A percentile compares a stretch with the other conserved stretches of the same genome.
Conservation (phyloP, 352 stramenopile species). For the Elongisporangium prolatum region DNA sequence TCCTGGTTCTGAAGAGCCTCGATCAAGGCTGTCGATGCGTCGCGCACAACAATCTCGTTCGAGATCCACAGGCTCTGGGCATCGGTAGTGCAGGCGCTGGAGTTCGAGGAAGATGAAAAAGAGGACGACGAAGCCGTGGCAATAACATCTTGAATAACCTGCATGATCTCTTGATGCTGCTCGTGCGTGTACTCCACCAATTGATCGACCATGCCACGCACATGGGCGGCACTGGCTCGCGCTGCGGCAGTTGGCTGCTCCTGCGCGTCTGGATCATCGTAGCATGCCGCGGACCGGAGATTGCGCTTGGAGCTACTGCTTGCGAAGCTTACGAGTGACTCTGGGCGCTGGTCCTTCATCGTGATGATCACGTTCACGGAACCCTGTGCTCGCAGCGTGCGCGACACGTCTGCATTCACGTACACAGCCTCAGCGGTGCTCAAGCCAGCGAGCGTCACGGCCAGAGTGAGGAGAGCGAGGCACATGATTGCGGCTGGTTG, state of each 20-base stretch:
- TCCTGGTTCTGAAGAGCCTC: constrained; percentile 23
- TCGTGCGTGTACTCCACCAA: background rate
- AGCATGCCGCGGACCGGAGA: background rate
- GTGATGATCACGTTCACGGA: background rate
- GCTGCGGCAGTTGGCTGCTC: background rate
- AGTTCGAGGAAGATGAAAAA: background rate
- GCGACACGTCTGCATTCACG: background rate
- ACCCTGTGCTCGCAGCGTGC: background rate
- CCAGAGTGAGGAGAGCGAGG: background rate
- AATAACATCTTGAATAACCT: background rate
- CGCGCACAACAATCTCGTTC: constrained; percentile 35
- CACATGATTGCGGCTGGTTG: background rate
- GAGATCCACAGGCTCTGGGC: constrained; percentile 45
- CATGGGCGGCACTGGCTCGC: background rate
- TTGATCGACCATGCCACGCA: background rate
- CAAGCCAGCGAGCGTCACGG: background rate
- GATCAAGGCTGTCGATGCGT: constrained; percentile 27
- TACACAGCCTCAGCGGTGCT: background rate
- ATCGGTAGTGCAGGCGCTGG: background rate
- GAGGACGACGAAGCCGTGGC: background rate
- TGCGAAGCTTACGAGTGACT: background rate
- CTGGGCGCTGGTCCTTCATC: background rate
- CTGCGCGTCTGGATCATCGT: background rate
- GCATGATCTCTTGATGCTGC: background rate
- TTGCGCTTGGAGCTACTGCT: background rate